Evolutionary conservation across 192 early-diverging fungal species (phyloP), one percentile per base, ranked within the genome.

Genomic region (Backusella circina): DNA sequence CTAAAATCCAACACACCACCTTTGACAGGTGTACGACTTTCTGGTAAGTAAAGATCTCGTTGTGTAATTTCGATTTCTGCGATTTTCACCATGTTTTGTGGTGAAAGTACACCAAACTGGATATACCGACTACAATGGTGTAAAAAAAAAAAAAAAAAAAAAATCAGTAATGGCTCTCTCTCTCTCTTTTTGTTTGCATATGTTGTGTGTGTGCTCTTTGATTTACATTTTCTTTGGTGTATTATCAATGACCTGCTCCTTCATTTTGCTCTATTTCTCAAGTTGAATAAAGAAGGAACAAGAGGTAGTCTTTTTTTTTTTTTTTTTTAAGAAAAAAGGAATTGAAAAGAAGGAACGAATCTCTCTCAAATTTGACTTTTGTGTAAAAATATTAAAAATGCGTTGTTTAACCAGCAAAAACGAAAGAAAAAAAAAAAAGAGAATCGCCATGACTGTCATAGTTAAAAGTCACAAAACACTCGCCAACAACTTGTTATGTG

Each of bases 71-170:
- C 96, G 39, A 98, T 86, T 70, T 98, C 95, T 12, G 95, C 88
- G 31, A 93, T 88, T 81, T 95, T 93, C 77, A 94, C 92, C 75
- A 96, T 94, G 54, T 95, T 93, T 75, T 93, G 91, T 18, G 92
- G 90, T 68, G 95, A 95, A 30, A 97, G 90, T 13, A 97, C 94
- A 67, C 98, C 95, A 86, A 99, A 99, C 82, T 97, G 92, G 75
- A 99, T 95, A 74, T 93, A 88, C 72, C 96, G 95, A 76, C 93
- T 95, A n/a, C n/a, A n/a, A n/a, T n/a, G n/a, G n/a, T n/a, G 86
- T 74, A 65, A n/a, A 13, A 16, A 65, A 44, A 2, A 9, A 61
- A 28, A 18, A 33, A 39, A 18, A 21, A 75, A 28, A 30, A 33
- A 18, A 35, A 37, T 54, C 23, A 41, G 67, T 21, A n/a, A n/a